phyloP scores from a whole-genome alignment of 164 flowering plant species.

The Umbellularia californica region DNA sequence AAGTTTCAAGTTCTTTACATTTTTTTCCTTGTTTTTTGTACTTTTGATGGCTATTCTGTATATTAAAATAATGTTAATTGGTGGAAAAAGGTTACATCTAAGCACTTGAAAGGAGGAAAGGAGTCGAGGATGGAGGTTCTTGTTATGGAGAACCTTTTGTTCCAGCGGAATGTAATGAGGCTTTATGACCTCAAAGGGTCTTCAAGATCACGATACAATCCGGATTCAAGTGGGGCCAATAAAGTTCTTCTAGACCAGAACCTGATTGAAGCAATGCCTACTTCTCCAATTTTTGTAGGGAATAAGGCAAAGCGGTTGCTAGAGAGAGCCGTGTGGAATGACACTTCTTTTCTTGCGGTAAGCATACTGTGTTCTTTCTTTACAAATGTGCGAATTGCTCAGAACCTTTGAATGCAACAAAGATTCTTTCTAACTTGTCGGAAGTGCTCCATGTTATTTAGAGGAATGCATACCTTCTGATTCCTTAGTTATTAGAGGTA shows the following conservation, averaged over 20 bases:
- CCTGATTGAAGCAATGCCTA: slow-evolving; percentile 96
- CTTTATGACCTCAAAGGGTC: slow-evolving; percentile 98
- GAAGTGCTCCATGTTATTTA: too few relatives aligned
- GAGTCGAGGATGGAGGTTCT: slow-evolving; percentile 87
- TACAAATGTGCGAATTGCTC: neutral
- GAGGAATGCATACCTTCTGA: too few relatives aligned
- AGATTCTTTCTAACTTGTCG: too few relatives aligned
- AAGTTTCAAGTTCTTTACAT: neutral
- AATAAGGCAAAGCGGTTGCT: slow-evolving; percentile 88
- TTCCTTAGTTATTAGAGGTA: too few relatives aligned
- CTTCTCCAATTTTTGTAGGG: slow-evolving; percentile 96
- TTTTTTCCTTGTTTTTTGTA: neutral
- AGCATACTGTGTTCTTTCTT: slow-evolving; percentile 22
- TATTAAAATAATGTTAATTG: slow-evolving; percentile 8
- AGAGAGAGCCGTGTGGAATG: slow-evolving; percentile 99
- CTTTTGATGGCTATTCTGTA: neutral
- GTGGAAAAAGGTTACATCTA: slow-evolving; percentile 58
- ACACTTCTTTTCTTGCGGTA: slow-evolving; percentile 96
- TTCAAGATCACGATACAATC: slow-evolving; percentile 82
- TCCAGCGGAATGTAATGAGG: slow-evolving; percentile 58
- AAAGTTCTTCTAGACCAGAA: slow-evolving; percentile 95
- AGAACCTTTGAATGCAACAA: neutral
- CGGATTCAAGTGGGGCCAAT: slow-evolving; percentile 85
- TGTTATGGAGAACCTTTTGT: slow-evolving; percentile 95
- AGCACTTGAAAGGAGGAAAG: slow-evolving; percentile 82